These are phyloP conservation scores for Nicotiana noctiflora DNA, from an alignment of 257 asterid genomes.

Conservation along the genomic window DNA sequence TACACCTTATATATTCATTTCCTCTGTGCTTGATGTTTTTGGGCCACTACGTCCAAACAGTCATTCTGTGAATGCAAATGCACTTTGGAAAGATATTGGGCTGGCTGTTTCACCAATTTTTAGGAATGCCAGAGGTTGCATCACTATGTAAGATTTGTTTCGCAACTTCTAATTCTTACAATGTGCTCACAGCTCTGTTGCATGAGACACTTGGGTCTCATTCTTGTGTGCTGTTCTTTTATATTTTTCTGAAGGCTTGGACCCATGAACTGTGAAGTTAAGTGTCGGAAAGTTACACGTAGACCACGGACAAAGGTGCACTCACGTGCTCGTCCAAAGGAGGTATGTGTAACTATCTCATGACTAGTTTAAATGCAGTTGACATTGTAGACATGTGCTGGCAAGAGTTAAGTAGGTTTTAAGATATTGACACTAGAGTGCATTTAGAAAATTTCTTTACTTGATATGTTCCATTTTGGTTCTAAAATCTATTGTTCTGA, in stretches of 20 bases:
- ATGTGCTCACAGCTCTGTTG: not conserved
- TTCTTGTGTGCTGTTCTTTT: too few species aligned
- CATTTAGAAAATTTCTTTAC: not conserved
- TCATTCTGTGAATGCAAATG: not conserved
- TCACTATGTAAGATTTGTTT: slow-evolving; percentile 33
- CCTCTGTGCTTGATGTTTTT: slow-evolving; percentile 30
- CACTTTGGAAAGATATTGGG: slow-evolving; percentile 35
- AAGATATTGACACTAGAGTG: not conserved
- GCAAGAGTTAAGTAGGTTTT: not conserved
- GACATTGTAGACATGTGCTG: not conserved
- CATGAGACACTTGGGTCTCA: not conserved
- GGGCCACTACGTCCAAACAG: not conserved
- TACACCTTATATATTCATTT: slow-evolving; percentile 37
- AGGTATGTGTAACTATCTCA: not conserved
- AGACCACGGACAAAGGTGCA: not conserved
- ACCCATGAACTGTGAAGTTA: slow-evolving; percentile 31
- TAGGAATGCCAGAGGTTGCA: slow-evolving; percentile 28
- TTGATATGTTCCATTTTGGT: not conserved
- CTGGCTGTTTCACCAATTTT: slow-evolving; percentile 21
- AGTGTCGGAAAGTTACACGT: slow-evolving; percentile 14
- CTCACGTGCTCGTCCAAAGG: not conserved
- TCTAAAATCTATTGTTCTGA: not conserved
- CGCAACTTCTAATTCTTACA: not conserved
- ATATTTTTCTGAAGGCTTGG: slow-evolving; percentile 30
- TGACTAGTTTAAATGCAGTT: not conserved